Percentiles rank a stretch among this genome's conserved stretches.
phyloP scores from a whole-genome alignment of 805 yeast genomes.

The Komagataella phaffii region DNA sequence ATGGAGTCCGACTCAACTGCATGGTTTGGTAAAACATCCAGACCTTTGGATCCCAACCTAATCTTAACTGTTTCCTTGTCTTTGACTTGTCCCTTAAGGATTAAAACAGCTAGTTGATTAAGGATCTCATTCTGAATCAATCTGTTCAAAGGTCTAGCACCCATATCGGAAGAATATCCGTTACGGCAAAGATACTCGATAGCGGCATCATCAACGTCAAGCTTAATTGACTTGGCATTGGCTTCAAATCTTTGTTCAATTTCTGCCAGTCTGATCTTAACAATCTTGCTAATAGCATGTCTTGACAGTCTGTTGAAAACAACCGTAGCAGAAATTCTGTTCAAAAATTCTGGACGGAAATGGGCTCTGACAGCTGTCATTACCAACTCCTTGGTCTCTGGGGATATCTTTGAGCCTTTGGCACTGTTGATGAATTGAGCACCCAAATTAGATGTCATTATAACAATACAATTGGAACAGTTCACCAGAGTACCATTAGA shows the following conservation, averaged over 20 bases:
- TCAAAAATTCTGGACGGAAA: constrained; percentile 94
- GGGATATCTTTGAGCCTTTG: constrained; percentile 48
- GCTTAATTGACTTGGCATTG: constrained; percentile 65
- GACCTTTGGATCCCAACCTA: constrained; percentile 38
- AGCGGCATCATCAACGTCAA: constrained; percentile 66
- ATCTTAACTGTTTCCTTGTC: constrained; percentile 84
- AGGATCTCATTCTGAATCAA: constrained; percentile 80
- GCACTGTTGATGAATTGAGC: constrained; percentile 73
- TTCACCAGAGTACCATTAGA: constrained; percentile 90
- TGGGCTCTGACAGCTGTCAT: constrained; percentile 77
- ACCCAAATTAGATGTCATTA: constrained; percentile 96
- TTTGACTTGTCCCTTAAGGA: constrained; percentile 72
- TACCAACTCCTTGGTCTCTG: constrained; percentile 60
- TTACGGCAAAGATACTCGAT: constrained; percentile 68
- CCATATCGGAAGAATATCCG: constrained; percentile 88
- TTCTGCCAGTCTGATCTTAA: constrained; percentile 70
- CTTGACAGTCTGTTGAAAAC: constrained; percentile 87
- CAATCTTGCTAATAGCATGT: constrained; percentile 87
- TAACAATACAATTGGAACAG: constrained; percentile 83
- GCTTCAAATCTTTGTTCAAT: constrained; percentile 75
- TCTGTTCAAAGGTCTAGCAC: constrained; percentile 94
- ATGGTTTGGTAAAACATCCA: constrained; percentile 81
- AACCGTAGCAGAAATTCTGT: constrained; percentile 88
- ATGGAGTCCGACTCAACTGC: constrained; percentile 38
- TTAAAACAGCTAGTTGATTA: constrained; percentile 79